Base-by-base conservation (phyloP, 139 green algal species). In the Spirogloea muscicola region DNA sequence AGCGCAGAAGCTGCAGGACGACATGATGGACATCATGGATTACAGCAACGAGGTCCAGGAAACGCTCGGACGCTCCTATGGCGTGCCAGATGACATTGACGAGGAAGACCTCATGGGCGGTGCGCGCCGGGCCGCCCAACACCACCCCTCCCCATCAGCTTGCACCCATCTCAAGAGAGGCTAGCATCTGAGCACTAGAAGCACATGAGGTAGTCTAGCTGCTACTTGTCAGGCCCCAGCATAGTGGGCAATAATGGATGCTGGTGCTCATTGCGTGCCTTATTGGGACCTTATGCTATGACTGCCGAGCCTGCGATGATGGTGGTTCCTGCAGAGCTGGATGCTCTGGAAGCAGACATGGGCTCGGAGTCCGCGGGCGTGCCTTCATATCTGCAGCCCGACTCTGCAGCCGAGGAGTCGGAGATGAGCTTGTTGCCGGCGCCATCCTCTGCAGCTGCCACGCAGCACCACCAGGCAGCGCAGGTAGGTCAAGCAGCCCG, bases 1-100 rank as follows among this genome's bases (percentile, higher is more conserved):
- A 25, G 0, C 2, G 31, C 72, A 80, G 72, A 73, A 34, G 25
- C 39, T 98, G 82, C 89, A 96, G 51, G 94, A 97, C 80, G 88
- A 96, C 9, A 94, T 98, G 88, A 72, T 82, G 57, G 93, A 98
- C 83, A 80, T 97, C 74, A 90, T 94, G 88, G 93, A 97, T 68
- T 87, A 91, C 57, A 84, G 87, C 58, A 87, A 87, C 18, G 94
- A 99, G 75, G 94, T 99, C 69, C 90, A 97, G 40, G 89, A 96
- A 36, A 84, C 85, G 2, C 84, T 99, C 80, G 89, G 88, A 2
- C 80, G 86, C 31, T 91, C 75, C 1, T 97, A 95, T 84, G 85
- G 83, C 36, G 84, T 97, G 31, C 93, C 93, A 9, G 92, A 97
- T 16, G 94, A 97, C 42, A 87, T 99, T 48, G 94, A 98, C 79